phyloP scores from a whole-genome alignment of 371 early-diverging fungal genomes.

The Neoconidiobolus thromboides region DNA sequence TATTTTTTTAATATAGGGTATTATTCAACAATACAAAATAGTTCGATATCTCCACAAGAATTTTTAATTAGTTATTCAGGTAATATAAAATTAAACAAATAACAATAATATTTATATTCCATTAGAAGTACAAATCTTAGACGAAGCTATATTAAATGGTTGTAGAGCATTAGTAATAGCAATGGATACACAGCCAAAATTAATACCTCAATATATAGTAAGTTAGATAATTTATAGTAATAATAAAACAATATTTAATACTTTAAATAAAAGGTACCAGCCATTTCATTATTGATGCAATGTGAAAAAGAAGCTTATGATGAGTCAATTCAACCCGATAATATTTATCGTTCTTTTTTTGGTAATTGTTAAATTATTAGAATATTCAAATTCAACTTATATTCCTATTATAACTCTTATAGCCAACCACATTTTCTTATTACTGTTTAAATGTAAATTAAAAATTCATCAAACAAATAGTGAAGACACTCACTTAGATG shows the following conservation, averaged over 20 bases:
- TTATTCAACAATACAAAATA: too few species aligned
- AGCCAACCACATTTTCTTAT: neutral
- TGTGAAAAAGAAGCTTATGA: neutral
- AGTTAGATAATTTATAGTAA: neutral
- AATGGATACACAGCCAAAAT: neutral
- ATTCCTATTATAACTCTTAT: neutral
- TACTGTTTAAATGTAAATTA: neutral
- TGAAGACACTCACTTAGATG: neutral
- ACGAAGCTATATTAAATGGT: neutral
- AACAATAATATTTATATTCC: neutral
- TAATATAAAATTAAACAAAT: neutral
- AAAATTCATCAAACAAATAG: neutral
- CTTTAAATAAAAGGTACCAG: neutral
- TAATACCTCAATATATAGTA: neutral
- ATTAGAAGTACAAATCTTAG: neutral
- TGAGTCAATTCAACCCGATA: neutral
- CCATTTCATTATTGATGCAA: neutral
- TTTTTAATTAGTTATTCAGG: neutral
- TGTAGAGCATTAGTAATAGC: neutral
- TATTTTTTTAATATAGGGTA: too few species aligned
- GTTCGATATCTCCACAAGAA: neutral
- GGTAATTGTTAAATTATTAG: neutral
- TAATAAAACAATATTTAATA: too few species aligned
- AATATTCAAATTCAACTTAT: neutral
- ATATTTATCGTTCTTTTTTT: constrained; percentile 2